These are phyloP conservation scores for Penicillium sp. DNA, from an alignment of 2,329 filamentous ascomycete genomes.

Conservation along the genomic window DNA sequence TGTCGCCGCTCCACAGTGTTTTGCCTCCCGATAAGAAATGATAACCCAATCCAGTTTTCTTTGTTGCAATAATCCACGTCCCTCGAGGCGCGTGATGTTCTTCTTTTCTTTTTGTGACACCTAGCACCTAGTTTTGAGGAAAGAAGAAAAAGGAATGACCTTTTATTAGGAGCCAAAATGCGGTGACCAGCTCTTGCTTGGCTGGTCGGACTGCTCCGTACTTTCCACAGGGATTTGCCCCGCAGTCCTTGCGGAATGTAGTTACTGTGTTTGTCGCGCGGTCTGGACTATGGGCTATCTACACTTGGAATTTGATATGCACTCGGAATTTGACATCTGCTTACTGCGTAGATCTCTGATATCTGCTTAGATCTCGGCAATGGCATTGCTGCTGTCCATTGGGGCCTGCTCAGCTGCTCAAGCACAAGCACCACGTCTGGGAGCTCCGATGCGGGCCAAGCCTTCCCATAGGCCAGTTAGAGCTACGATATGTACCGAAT, in stretches of 20 bases:
- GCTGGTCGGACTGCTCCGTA: conserved; percentile 3
- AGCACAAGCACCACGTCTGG: conserved; percentile 67
- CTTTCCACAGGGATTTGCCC: not conserved
- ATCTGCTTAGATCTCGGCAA: conserved; percentile 37
- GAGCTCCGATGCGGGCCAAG: conserved; percentile 62
- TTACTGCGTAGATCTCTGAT: too few relatives aligned
- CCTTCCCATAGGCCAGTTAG: conserved; percentile 64
- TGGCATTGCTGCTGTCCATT: conserved; percentile 54
- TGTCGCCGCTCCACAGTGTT: conserved; percentile 23
- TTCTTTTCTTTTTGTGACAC: not conserved
- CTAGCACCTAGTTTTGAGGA: not conserved
- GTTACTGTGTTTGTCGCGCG: not conserved
- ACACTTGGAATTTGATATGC: not conserved
- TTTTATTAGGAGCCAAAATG: not conserved
- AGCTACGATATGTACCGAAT: conserved; percentile 27
- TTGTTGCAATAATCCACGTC: not conserved
- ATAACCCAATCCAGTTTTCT: conserved; percentile 1
- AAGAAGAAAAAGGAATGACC: not conserved
- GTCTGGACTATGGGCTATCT: not conserved
- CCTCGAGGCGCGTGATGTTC: not conserved
- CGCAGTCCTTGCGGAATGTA: not conserved
- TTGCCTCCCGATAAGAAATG: conserved; percentile 20
- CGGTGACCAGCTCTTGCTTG: conserved; percentile 4
- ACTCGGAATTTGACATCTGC: not conserved
- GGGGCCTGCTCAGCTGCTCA: conserved; percentile 63